These are phyloP conservation scores for Ensete ventricosum DNA, from an alignment of 176 grass and related monocot genomes.

Conservation along the genomic window DNA sequence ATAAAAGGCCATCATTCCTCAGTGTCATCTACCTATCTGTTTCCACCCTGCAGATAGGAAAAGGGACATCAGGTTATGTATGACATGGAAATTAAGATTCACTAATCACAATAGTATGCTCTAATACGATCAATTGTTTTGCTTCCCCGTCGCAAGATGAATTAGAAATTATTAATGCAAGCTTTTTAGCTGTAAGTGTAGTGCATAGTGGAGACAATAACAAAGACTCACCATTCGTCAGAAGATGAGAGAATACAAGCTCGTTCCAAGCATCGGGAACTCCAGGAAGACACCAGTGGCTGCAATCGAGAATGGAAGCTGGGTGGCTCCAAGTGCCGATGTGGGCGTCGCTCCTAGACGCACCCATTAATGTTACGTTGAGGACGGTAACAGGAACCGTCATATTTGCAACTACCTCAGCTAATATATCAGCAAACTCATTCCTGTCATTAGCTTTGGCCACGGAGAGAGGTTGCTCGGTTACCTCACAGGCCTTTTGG, in stretches of 20 bases:
- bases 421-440: slow-evolving; percentile 73
- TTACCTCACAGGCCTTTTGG: slow-evolving; percentile 74
- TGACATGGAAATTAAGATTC: too few species aligned
- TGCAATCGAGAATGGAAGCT: slow-evolving; percentile 81
- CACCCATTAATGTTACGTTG: slow-evolving; percentile 90
- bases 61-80: neutral
- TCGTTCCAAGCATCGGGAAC: slow-evolving; percentile 95
- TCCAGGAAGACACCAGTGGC: slow-evolving; percentile 92
- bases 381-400: slow-evolving; percentile 57
- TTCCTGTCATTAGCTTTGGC: slow-evolving; percentile 57
- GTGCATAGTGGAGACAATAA: neutral
- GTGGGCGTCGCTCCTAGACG: slow-evolving; percentile 86
- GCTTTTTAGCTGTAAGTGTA: too few species aligned
- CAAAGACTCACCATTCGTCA: slow-evolving; percentile 50
- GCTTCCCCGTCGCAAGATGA: too few species aligned
- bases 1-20: slow-evolving; percentile 15
- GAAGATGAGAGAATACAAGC: slow-evolving; percentile 72
- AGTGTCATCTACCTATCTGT: slow-evolving; percentile 30
- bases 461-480: slow-evolving; percentile 49
- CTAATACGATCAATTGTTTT: too few species aligned
- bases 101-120: too few species aligned
- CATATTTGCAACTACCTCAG: slow-evolving; percentile 45
- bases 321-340: slow-evolving; percentile 92
- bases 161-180: too few species aligned
- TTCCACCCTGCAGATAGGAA: slow-evolving; percentile 39